Percentiles rank a stretch among this genome's conserved stretches.
Conservation (phyloP, 805 yeast genomes). For the Schwanniomyces sp. region DNA sequence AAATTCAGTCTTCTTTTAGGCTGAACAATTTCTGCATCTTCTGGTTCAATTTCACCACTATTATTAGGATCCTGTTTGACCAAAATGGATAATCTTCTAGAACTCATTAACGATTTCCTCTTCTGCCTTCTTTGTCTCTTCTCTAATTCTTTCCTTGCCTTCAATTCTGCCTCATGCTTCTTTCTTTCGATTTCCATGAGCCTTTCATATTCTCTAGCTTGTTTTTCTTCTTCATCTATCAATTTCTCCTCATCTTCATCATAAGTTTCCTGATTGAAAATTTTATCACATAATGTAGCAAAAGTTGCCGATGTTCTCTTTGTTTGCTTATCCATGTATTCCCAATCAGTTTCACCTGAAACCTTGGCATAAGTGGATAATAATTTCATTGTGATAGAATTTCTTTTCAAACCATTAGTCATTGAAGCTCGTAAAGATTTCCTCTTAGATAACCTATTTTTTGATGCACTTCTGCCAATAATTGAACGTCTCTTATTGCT, state of each 20-base stretch:
- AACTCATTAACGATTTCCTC: constrained; percentile 38
- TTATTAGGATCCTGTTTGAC: constrained; percentile 30
- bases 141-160: constrained; percentile 47
- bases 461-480: constrained; percentile 22
- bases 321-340: constrained; percentile 67
- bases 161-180: constrained; percentile 52
- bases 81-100: constrained; percentile 35
- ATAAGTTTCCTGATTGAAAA: constrained; percentile 65
- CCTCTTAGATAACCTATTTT: constrained; percentile 31
- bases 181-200: constrained; percentile 45
- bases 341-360: constrained; percentile 65
- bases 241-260: constrained; percentile 49
- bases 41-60: constrained; percentile 22
- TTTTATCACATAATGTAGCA: constrained; percentile 74
- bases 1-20: constrained; percentile 35
- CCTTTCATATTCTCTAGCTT: constrained; percentile 46
- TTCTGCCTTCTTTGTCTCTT: constrained; percentile 43
- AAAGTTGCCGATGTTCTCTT: constrained; percentile 76
- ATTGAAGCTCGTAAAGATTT: constrained; percentile 40
- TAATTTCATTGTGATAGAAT: constrained; percentile 69
- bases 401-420: constrained; percentile 54
- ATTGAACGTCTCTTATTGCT: constrained; percentile 28
- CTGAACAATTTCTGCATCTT: constrained; percentile 30
- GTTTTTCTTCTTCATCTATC: constrained; percentile 42
- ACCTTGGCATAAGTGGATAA: constrained; percentile 73